phyloP scores from a whole-genome alignment of 148 eudicot species.

The Camellia lanceoleosa region DNA sequence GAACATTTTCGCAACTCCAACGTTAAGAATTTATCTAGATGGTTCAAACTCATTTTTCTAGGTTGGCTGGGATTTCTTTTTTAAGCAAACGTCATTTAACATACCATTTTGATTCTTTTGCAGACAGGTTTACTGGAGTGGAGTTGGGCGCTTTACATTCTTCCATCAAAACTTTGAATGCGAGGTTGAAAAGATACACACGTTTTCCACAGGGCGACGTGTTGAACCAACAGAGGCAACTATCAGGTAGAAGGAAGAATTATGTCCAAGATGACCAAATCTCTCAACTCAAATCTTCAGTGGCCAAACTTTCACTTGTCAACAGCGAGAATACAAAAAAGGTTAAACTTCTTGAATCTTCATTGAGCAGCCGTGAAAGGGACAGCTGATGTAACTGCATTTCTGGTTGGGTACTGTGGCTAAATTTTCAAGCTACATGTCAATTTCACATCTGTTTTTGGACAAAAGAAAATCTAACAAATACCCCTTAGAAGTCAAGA shows the following conservation, averaged over 20 bases:
- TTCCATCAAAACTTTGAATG: conserved; percentile 70
- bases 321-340: conserved; percentile 77
- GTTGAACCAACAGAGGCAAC: conserved; percentile 34
- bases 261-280: conserved; percentile 50
- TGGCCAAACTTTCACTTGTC: conserved; percentile 76
- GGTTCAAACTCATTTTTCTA: conserved; percentile 7
- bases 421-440: background rate
- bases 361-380: conserved; percentile 42
- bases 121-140: conserved; percentile 69
- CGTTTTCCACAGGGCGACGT: conserved; percentile 39
- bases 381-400: conserved; percentile 9
- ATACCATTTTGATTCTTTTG: conserved; percentile 13
- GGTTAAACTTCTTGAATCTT: conserved; percentile 76
- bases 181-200: conserved; percentile 58
- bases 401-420: no score
- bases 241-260: conserved; percentile 33
- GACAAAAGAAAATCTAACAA: background rate
- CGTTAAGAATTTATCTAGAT: background rate
- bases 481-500: background rate
- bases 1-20: background rate
- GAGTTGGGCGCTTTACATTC: conserved; percentile 87
- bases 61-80: background rate
- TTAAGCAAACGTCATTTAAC: background rate
- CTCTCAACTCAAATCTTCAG: conserved; percentile 57
- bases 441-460: background rate